These are phyloP conservation scores for Lactifluus volemus DNA, from an alignment of 768 basidiomycete genomes.

Conservation along the genomic window DNA sequence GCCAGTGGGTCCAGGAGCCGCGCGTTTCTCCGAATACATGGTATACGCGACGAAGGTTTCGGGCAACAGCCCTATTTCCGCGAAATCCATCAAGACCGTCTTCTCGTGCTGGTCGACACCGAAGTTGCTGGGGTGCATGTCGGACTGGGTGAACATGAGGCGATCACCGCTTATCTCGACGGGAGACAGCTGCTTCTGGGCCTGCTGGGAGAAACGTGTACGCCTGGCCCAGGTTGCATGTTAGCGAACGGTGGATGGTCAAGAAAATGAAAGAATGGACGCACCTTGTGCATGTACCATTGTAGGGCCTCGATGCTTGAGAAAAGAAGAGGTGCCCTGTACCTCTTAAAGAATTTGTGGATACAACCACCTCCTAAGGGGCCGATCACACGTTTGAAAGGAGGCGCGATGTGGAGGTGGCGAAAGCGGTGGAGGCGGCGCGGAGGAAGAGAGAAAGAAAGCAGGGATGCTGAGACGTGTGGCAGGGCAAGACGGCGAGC, in stretches of 20 bases:
- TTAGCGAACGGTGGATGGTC: neutral
- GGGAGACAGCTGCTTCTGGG: neutral
- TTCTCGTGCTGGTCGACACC: conserved; percentile 23
- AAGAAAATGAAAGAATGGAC: neutral
- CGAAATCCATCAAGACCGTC: conserved; percentile 25
- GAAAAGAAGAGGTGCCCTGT: neutral
- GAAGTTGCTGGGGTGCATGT: conserved; percentile 26
- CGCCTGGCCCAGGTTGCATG: neutral
- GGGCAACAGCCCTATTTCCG: conserved; percentile 23
- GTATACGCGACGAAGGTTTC: conserved; percentile 19
- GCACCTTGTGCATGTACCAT: neutral
- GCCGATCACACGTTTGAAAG: neutral
- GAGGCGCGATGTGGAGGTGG: no score
- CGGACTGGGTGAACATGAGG: conserved; percentile 27
- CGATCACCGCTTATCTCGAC: conserved; percentile 18
- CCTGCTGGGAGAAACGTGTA: neutral
- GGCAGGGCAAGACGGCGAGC: no score
- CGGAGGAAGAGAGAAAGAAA: no score
- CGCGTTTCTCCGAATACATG: neutral
- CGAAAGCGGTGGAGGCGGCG: no score
- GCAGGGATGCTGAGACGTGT: no score
- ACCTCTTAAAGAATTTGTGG: neutral
- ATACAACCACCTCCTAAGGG: neutral
- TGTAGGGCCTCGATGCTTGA: neutral
- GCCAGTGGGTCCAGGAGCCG: no score